Evolutionary conservation across 352 stramenopile genomes (phyloP).

Genomic region (Pythium diclinum): DNA sequence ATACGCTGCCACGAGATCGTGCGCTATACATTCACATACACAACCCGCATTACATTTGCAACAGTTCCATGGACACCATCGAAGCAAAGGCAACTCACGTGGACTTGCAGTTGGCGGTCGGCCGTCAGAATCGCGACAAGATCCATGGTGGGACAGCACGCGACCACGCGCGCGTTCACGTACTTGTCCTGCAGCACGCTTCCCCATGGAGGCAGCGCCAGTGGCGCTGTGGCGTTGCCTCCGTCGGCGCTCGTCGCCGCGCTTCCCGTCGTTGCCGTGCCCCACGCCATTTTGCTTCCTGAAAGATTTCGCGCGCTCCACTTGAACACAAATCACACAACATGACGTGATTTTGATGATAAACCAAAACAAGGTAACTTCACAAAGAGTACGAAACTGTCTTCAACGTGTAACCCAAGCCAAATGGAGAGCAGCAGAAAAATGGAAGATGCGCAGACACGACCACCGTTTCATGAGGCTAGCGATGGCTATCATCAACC

Average conservation of each 20-base stretch:
- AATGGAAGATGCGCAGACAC: background rate
- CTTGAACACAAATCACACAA: background rate
- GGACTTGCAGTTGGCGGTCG: conserved; percentile 66
- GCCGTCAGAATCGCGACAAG: conserved; percentile 65
- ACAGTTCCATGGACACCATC: background rate
- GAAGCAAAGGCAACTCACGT: conserved; percentile 40
- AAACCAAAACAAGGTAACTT: background rate
- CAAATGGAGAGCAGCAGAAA: background rate
- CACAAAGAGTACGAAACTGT: background rate
- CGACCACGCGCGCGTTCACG: conserved; percentile 42
- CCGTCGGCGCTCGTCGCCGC: background rate
- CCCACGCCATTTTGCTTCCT: background rate
- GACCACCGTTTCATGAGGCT: too few species aligned
- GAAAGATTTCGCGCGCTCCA: conserved; percentile 5
- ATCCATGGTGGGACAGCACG: conserved; percentile 78
- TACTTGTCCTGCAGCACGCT: conserved; percentile 74
- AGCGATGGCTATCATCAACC: too few species aligned
- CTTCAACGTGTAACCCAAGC: conserved; percentile 1
- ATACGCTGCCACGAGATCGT: conserved; percentile 76
- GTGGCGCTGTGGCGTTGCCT: background rate
- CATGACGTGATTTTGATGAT: background rate
- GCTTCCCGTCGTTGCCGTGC: background rate
- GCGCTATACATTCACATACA: conserved; percentile 32
- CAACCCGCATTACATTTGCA: background rate
- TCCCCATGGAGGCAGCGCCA: conserved; percentile 33